Conservation (phyloP, 306 rosid genomes). For the Dalbergia cochinchinensis region DNA sequence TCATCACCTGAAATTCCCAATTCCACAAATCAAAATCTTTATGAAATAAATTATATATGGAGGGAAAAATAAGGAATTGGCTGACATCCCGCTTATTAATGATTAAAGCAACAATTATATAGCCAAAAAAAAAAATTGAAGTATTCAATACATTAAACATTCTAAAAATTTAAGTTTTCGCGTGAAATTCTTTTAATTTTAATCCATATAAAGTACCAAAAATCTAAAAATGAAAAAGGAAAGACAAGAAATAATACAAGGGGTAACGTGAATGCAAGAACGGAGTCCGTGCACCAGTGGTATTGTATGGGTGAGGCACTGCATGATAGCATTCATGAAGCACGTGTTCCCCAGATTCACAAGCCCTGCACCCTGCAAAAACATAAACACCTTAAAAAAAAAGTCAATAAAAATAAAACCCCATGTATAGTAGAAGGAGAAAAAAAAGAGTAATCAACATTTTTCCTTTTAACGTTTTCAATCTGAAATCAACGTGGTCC, state of each 20-base stretch:
- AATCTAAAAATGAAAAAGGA: not conserved
- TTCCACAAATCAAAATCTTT: not conserved
- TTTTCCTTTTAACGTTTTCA: no score
- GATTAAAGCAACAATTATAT: no score
- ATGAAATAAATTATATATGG: no score
- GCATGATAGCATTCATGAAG: constrained; percentile 69
- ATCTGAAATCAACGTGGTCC: no score
- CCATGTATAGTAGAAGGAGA: no score
- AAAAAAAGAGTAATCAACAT: no score
- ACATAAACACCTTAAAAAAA: not conserved
- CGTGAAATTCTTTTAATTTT: no score
- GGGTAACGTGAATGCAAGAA: constrained; percentile 48
- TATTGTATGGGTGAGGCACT: constrained; percentile 76
- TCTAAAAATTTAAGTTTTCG: not conserved
- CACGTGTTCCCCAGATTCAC: constrained; percentile 72
- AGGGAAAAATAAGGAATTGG: no score
- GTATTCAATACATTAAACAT: not conserved
- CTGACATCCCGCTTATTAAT: no score
- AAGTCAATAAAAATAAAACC: not conserved
- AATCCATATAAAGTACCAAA: no score
- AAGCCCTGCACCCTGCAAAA: constrained; percentile 76
- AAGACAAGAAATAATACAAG: constrained; percentile 28
- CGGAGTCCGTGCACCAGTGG: constrained; percentile 64
- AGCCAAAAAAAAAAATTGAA: no score
- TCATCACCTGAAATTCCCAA: constrained; percentile 53